These are phyloP conservation scores for Ophiognomonia clavigignenti-juglandacearum DNA, from an alignment of 2,329 filamentous ascomycete genomes.

Conservation along the genomic window DNA sequence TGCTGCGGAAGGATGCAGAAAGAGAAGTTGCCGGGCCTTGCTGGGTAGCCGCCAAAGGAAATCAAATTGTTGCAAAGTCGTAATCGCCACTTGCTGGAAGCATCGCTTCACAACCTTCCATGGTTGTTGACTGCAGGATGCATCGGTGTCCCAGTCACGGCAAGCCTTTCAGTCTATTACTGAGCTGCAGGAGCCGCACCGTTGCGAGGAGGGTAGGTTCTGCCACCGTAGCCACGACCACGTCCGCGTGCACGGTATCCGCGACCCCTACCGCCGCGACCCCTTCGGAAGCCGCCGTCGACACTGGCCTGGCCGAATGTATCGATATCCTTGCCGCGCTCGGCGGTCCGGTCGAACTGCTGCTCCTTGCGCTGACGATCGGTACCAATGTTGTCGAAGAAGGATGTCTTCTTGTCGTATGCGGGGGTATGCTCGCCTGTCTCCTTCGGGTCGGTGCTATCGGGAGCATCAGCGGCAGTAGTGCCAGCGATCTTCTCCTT, in stretches of 20 bases:
- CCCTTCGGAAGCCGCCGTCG: constrained; percentile 74
- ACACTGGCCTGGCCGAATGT: constrained; percentile 97
- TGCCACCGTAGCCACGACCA: constrained; percentile 27
- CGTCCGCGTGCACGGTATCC: constrained; percentile 32
- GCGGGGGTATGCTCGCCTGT: constrained; percentile 32
- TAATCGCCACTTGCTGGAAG: neutral
- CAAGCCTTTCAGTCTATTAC: neutral
- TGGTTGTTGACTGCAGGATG: neutral
- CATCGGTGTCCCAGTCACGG: neutral
- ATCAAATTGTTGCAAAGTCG: too few species aligned
- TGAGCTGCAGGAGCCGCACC: constrained; percentile 4
- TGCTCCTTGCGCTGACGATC: constrained; percentile 87
- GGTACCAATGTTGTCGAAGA: constrained; percentile 98
- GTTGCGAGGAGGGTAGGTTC: constrained; percentile 11
- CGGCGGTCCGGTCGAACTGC: constrained; percentile 82
- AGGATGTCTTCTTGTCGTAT: constrained; percentile 86
- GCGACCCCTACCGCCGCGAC: constrained; percentile 51
- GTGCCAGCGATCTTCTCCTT: constrained; percentile 82
- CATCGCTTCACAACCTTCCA: neutral
- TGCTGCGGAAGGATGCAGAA: constrained; percentile 9
- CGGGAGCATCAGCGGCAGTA: constrained; percentile 51
- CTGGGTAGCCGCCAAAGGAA: too few species aligned
- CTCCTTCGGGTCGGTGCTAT: constrained; percentile 24
- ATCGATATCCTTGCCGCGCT: constrained; percentile 33
- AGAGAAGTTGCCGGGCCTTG: neutral